Conservation (phyloP, 2,329 filamentous ascomycete species). For the Claviceps sorghi region DNA sequence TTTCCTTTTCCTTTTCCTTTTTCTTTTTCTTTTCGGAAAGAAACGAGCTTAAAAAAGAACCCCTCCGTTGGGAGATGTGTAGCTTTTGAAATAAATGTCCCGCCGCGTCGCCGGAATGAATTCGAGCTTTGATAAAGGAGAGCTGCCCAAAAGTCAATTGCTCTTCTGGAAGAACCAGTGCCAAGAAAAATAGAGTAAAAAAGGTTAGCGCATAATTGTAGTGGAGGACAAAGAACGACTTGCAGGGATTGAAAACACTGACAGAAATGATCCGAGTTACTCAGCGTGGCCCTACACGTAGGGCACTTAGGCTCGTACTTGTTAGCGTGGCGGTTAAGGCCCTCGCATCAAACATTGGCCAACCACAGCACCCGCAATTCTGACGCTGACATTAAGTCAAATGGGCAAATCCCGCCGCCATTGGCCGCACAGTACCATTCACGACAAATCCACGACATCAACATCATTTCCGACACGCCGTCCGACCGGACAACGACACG, state of each 20-base stretch:
- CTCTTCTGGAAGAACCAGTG: too few relatives aligned
- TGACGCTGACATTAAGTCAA: slow-evolving; percentile 16
- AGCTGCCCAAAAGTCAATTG: too few relatives aligned
- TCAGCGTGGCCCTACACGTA: accelerated
- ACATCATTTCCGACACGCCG: slow-evolving; percentile 9
- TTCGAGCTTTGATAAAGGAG: too few relatives aligned
- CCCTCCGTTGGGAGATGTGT: neutral
- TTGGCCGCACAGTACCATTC: slow-evolving; percentile 21
- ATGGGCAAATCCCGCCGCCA: slow-evolving; percentile 18
- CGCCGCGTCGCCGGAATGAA: neutral
- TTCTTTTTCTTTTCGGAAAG: neutral
- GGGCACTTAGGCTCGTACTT: slow-evolving; percentile 8
- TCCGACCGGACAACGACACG: slow-evolving; percentile 18
- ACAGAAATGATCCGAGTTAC: neutral
- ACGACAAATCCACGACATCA: slow-evolving; percentile 14
- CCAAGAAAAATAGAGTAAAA: neutral
- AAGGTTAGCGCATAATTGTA: neutral
- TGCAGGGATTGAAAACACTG: neutral
- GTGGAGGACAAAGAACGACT: neutral
- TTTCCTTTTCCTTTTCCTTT: too few relatives aligned
- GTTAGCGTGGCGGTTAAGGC: slow-evolving; percentile 19
- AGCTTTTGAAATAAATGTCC: neutral
- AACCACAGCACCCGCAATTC: slow-evolving; percentile 26
- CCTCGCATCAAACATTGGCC: slow-evolving; percentile 20
- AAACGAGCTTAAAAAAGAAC: neutral